Evolutionary conservation across 305 asterid genomes (phyloP).

Genomic region (Petunia hybrid): DNA sequence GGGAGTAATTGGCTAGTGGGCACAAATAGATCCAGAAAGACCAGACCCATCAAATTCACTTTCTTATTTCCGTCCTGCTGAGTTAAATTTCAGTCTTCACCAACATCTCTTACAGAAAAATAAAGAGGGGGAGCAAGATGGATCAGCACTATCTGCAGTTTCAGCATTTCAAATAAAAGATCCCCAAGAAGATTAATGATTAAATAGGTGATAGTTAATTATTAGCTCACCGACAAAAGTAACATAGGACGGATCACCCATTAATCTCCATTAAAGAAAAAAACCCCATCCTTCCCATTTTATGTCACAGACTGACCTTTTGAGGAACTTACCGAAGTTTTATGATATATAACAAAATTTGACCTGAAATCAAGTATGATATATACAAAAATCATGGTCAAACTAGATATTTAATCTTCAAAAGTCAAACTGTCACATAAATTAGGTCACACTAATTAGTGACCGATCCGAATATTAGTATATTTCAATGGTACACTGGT

Average conservation of each 20-base stretch:
- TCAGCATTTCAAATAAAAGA: slow-evolving; percentile 1
- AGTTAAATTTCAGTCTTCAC: slow-evolving; percentile 23
- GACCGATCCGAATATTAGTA: slow-evolving; percentile 1
- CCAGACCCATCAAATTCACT: slow-evolving; percentile 15
- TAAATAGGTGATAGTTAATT: background rate
- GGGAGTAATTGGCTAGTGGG: background rate
- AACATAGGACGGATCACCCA: background rate
- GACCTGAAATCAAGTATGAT: slow-evolving; percentile 14
- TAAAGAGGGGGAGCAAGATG: slow-evolving; percentile 21
- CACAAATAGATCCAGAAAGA: slow-evolving; percentile 12
- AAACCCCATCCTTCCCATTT: background rate
- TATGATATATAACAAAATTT: background rate
- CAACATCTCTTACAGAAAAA: background rate
- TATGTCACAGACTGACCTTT: slow-evolving; percentile 9
- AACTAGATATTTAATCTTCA: slow-evolving; percentile 6
- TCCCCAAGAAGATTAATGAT: slow-evolving; percentile 17
- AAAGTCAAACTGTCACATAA: background rate
- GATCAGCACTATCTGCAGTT: slow-evolving; percentile 24
- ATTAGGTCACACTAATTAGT: background rate
- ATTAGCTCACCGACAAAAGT: background rate
- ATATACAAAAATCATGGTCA: background rate
- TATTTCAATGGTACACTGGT: background rate
- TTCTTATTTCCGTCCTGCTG: background rate
- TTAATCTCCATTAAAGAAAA: background rate
- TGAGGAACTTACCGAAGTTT: background rate